These are phyloP conservation scores for Marasmius tenuissimus DNA, from an alignment of 1,284 basidiomycete species.

Conservation along the genomic window DNA sequence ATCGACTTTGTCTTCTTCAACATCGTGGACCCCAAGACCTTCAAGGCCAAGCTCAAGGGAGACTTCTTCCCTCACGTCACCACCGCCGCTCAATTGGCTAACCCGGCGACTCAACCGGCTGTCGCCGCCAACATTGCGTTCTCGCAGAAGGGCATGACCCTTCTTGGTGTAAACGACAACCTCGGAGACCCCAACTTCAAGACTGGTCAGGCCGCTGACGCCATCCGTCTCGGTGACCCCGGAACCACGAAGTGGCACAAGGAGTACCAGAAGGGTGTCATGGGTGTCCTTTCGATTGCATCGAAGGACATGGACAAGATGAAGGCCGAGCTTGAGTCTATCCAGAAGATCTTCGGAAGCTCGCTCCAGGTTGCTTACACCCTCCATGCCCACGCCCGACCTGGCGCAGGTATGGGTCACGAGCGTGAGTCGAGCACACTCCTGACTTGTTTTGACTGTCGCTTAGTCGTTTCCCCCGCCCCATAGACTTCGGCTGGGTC, in stretches of 20 bases:
- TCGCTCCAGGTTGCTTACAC: background rate
- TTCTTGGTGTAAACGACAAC: slow-evolving; percentile 30
- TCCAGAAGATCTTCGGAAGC: background rate
- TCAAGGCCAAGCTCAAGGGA: too few species aligned
- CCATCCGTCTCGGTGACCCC: slow-evolving; percentile 26
- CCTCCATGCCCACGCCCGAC: background rate
- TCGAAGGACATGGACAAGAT: background rate
- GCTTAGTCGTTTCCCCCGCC: background rate
- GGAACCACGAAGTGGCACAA: slow-evolving; percentile 25
- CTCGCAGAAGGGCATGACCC: slow-evolving; percentile 25
- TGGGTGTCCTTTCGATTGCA: background rate
- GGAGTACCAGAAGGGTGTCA: background rate
- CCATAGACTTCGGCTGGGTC: background rate
- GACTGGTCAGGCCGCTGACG: slow-evolving; percentile 28
- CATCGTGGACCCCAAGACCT: too few species aligned
- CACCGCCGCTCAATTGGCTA: too few species aligned
- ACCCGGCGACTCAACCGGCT: slow-evolving; percentile 13
- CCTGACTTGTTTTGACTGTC: background rate
- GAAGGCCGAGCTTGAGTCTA: background rate
- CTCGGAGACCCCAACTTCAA: slow-evolving; percentile 31
- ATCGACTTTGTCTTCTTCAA: too few species aligned
- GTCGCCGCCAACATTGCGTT: slow-evolving; percentile 30
- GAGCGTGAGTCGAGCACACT: background rate
- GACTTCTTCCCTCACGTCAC: too few species aligned
- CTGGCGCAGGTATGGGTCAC: background rate